Conservation (phyloP, 176 grass and related monocot genomes). For the Tuctoria greenei region DNA sequence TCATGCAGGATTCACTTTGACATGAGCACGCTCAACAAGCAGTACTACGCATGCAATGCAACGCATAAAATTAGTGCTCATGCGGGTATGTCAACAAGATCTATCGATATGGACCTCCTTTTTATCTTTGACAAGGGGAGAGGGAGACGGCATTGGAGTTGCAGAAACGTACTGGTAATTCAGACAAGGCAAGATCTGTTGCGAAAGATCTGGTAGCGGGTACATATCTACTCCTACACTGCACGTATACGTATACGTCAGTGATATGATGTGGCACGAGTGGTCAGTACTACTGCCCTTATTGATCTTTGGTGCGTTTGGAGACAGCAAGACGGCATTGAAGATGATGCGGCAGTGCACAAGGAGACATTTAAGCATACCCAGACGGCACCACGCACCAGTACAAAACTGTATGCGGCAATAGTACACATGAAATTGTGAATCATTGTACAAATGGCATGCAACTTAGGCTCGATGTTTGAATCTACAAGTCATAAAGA, state of each 20-base stretch:
- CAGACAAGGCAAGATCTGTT: constrained; percentile 17
- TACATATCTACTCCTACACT: constrained; percentile 8
- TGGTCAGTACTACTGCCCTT: not conserved
- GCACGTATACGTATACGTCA: not conserved
- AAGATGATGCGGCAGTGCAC: not conserved
- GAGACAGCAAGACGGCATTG: constrained; percentile 12
- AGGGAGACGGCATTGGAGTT: constrained; percentile 11
- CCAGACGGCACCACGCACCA: not conserved
- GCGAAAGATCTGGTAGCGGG: constrained; percentile 22
- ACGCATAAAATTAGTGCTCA: constrained; percentile 26
- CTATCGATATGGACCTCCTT: not conserved
- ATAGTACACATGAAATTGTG: not conserved
- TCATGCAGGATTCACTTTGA: constrained; percentile 51
- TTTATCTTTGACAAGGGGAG: constrained; percentile 22
- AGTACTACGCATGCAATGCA: not conserved
- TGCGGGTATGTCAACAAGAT: constrained; percentile 35
- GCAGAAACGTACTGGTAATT: constrained; percentile 20
- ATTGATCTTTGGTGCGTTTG: not conserved
- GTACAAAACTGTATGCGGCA: not conserved
- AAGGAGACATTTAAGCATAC: not conserved
- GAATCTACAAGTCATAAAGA: not conserved
- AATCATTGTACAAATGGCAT: not conserved
- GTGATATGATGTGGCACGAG: not conserved
- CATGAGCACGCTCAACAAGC: not conserved
- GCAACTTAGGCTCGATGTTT: not conserved